Conservation (phyloP, 2,329 filamentous ascomycete species). For the Fusarium subtropicale region DNA sequence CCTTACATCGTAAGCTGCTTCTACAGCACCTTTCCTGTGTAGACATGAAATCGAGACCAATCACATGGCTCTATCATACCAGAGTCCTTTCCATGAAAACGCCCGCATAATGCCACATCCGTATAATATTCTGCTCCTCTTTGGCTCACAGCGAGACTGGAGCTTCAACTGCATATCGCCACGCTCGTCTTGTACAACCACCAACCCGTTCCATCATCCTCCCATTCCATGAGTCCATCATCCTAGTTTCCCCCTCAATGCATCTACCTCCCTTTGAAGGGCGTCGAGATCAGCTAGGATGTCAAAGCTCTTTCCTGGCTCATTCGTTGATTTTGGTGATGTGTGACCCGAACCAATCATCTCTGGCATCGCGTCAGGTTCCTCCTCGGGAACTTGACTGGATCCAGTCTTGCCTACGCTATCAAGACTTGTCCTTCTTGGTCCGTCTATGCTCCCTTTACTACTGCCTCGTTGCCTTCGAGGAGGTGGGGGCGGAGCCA, state of each 20-base stretch:
- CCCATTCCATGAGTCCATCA: slow-evolving; percentile 29
- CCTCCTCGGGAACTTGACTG: slow-evolving; percentile 36
- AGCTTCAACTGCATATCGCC: slow-evolving; percentile 14
- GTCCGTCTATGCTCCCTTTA: slow-evolving; percentile 56
- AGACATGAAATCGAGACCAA: slow-evolving; percentile 23
- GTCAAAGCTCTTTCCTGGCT: slow-evolving; percentile 58
- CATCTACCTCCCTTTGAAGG: slow-evolving; percentile 81
- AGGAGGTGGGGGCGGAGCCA: slow-evolving; percentile 60
- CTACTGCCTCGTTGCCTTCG: slow-evolving; percentile 63
- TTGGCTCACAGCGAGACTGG: slow-evolving; percentile 14
- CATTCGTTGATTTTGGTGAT: slow-evolving; percentile 35
- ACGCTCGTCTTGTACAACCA: slow-evolving; percentile 28
- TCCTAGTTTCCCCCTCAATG: slow-evolving; percentile 56
- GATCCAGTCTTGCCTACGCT: slow-evolving; percentile 39
- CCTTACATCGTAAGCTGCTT: slow-evolving; percentile 37
- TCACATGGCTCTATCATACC: slow-evolving; percentile 38
- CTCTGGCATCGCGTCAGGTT: slow-evolving; percentile 11
- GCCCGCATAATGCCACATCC: slow-evolving; percentile 31
- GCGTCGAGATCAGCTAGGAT: slow-evolving; percentile 79
- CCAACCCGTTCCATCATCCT: slow-evolving; percentile 9
- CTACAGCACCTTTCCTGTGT: slow-evolving; percentile 33
- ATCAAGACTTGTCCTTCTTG: slow-evolving; percentile 52
- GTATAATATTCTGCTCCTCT: slow-evolving; percentile 23
- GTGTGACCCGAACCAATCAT: slow-evolving; percentile 22
- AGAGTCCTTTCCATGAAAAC: slow-evolving; percentile 37